Conservation (phyloP, 2,329 filamentous ascomycete genomes). For the Anthostomella pinea region DNA sequence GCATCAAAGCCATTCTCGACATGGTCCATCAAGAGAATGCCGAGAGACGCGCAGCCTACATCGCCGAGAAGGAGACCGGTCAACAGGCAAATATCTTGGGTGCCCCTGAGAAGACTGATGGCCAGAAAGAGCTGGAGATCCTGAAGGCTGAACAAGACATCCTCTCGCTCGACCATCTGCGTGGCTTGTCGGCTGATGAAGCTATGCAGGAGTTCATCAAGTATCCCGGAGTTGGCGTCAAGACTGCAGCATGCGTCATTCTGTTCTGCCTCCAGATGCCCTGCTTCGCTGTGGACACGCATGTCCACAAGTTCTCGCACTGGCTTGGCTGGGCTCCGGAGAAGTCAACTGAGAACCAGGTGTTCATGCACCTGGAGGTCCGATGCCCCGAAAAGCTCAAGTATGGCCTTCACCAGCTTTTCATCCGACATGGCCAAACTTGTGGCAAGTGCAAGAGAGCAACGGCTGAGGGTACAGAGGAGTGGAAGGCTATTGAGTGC, state of each 20-base stretch:
- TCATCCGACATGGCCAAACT: conserved; percentile 51
- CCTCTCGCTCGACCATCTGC: conserved; percentile 54
- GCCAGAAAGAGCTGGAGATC: conserved; percentile 56
- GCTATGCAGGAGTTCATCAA: conserved; percentile 50
- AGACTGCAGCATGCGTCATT: conserved; percentile 56
- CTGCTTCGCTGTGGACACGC: conserved; percentile 58
- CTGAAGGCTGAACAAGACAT: conserved; percentile 54
- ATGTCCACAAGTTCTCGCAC: conserved; percentile 50
- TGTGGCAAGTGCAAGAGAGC: conserved; percentile 45
- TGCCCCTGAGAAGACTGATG: conserved; percentile 36
- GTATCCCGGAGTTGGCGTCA: conserved; percentile 54
- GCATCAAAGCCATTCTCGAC: conserved; percentile 72
- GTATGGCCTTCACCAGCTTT: conserved; percentile 53
- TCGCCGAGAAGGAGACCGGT: conserved; percentile 39
- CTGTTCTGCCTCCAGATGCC: conserved; percentile 53
- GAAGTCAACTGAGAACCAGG: conserved; percentile 42
- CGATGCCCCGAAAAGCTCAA: conserved; percentile 51
- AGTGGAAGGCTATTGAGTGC: conserved; percentile 55
- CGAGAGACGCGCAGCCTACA: conserved; percentile 40
- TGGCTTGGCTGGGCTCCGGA: conserved; percentile 56
- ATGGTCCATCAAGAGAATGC: conserved; percentile 69
- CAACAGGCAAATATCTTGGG: conserved; percentile 43
- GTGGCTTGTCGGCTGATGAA: conserved; percentile 41
- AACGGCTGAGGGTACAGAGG: conserved; percentile 57
- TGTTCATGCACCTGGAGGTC: conserved; percentile 52